Evolutionary conservation across 164 flowering plant species (phyloP).

Genomic region (Warburgia ugandensis): DNA sequence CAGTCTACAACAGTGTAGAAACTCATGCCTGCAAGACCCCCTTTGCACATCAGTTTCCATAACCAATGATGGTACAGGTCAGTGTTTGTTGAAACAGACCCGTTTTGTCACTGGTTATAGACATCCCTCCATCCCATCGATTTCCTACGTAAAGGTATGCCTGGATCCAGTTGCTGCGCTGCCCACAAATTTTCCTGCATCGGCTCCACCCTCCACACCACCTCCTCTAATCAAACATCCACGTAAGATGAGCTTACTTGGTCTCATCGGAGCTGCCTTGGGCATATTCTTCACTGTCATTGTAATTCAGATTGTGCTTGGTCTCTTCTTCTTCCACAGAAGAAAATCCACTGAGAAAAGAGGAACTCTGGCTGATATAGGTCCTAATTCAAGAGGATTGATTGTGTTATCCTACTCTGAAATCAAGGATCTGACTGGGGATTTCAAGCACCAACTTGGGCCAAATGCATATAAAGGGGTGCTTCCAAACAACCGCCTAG

Average conservation of each 20-base stretch:
- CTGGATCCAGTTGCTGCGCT: conserved; percentile 51
- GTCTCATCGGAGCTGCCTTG: conserved; percentile 40
- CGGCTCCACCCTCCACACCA: conserved; percentile 10
- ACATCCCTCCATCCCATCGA: conserved; percentile 34
- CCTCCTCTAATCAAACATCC: conserved; percentile 9
- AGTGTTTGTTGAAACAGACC: conserved; percentile 42
- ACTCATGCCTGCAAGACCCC: conserved; percentile 37
- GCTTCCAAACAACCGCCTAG: conserved; percentile 30
- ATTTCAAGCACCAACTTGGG: conserved; percentile 49
- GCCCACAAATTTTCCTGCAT: conserved; percentile 14
- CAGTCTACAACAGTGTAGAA: conserved; percentile 36
- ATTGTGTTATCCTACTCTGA: conserved; percentile 39
- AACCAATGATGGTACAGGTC: conserved; percentile 45
- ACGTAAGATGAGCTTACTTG: conserved; percentile 22
- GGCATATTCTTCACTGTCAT: conserved; percentile 32
- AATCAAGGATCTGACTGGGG: conserved; percentile 38
- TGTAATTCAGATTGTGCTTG: conserved; percentile 39
- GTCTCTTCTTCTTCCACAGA: conserved; percentile 26
- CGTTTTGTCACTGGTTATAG: conserved; percentile 42
- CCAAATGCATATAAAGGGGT: conserved; percentile 42
- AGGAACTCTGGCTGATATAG: conserved; percentile 13
- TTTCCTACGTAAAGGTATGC: conserved; percentile 61
- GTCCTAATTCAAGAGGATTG: conserved; percentile 28
- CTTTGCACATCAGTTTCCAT: conserved; percentile 53
- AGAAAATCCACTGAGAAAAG: conserved; percentile 22